Percentiles rank a stretch among this genome's conserved stretches.
These are phyloP conservation scores for Tricholoma terreum DNA, from an alignment of 768 basidiomycete species.

Conservation along the genomic window DNA sequence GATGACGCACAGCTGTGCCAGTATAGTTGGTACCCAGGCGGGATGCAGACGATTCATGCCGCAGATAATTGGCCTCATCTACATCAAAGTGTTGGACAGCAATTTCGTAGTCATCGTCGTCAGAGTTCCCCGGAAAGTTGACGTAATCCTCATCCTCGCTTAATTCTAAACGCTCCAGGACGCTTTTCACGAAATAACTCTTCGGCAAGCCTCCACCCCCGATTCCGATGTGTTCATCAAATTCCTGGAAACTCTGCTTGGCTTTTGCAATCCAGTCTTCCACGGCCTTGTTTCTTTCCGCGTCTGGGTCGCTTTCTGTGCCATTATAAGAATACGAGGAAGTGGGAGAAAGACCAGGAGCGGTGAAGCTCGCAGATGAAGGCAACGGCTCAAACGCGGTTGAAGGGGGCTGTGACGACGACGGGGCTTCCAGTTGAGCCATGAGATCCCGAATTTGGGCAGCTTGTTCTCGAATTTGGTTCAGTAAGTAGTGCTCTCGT, in stretches of 20 bases:
- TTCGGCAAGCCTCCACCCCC: constrained; percentile 54
- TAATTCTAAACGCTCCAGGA: constrained; percentile 38
- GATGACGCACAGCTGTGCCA: constrained; percentile 19
- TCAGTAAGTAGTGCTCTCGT: constrained; percentile 74
- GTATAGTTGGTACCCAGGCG: constrained; percentile 37
- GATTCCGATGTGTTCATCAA: constrained; percentile 63
- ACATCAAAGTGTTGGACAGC: constrained; percentile 43
- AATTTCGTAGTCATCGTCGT: constrained; percentile 35
- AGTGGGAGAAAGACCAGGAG: constrained; percentile 39
- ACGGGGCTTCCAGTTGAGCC: constrained; percentile 53
- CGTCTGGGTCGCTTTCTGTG: constrained; percentile 23
- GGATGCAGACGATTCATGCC: constrained; percentile 37
- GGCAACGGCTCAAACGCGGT: constrained; percentile 22
- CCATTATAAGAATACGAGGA: constrained; percentile 27
- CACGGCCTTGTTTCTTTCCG: constrained; percentile 53
- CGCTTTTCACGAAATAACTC: constrained; percentile 47
- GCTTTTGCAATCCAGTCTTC: constrained; percentile 79
- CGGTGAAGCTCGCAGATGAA: constrained; percentile 28
- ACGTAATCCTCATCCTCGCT: constrained; percentile 40
- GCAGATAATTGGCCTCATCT: constrained; percentile 29
- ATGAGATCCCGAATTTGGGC: constrained; percentile 70
- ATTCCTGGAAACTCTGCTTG: constrained; percentile 62
- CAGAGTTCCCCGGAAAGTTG: constrained; percentile 27
- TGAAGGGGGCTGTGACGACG: constrained; percentile 16
- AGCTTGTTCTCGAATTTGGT: constrained; percentile 72